These are phyloP conservation scores for Xylariaceae sp. DNA, from an alignment of 2,329 filamentous ascomycete species.

Conservation along the genomic window DNA sequence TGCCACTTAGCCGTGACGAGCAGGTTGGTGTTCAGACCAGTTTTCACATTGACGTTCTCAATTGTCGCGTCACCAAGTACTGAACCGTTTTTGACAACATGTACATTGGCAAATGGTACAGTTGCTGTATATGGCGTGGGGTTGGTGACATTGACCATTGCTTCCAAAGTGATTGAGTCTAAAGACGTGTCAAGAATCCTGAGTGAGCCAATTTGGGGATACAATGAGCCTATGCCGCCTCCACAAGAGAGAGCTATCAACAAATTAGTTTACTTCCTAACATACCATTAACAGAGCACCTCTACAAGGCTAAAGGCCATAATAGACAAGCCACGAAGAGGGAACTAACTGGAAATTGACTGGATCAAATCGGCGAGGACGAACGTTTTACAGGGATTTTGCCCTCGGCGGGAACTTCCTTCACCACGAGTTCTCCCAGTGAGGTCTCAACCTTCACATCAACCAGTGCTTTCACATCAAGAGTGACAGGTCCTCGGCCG, in stretches of 20 bases:
- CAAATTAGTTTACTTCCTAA: conserved; percentile 31
- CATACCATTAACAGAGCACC: conserved; percentile 17
- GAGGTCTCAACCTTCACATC: conserved; percentile 79
- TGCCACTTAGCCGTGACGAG: conserved; percentile 70
- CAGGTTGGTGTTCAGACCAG: conserved; percentile 70
- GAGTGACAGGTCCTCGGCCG: conserved; percentile 61
- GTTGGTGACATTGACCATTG: conserved; percentile 79
- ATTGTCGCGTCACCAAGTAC: conserved; percentile 72
- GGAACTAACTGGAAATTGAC: conserved; percentile 41
- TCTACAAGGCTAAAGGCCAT: conserved; percentile 16
- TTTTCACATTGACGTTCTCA: conserved; percentile 57
- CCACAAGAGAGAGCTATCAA: conserved; percentile 55
- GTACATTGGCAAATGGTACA: conserved; percentile 76
- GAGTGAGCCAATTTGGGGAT: conserved; percentile 66
- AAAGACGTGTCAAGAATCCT: conserved; percentile 68
- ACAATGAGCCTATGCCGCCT: conserved; percentile 44
- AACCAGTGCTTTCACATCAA: conserved; percentile 75
- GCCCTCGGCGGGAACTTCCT: conserved; percentile 80
- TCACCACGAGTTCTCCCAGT: conserved; percentile 75
- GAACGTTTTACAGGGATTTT: conserved; percentile 90
- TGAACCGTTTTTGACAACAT: conserved; percentile 69
- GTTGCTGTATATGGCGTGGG: conserved; percentile 80
- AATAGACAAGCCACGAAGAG: conserved; percentile 23
- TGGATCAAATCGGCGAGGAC: conserved; percentile 55
- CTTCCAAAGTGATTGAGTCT: conserved; percentile 66